A percentile compares a stretch with the other conserved stretches of the same genome.
Evolutionary conservation across 768 basidiomycete genomes (phyloP).

Genomic region (Phanerochaete carnosa): DNA sequence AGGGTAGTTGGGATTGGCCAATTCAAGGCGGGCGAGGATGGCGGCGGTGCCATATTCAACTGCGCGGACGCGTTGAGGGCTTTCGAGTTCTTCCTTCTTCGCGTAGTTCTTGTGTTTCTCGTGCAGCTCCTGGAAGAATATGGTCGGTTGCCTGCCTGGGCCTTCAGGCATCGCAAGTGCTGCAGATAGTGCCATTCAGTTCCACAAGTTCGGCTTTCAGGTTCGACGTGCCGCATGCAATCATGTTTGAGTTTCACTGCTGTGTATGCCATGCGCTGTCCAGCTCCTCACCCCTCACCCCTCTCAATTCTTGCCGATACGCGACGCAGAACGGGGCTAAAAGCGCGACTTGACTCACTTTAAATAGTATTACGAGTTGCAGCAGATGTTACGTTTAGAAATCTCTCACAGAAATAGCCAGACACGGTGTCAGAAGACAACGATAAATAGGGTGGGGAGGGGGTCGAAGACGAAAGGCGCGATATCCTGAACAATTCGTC

Average conservation of each 20-base stretch:
- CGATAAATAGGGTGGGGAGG: neutral
- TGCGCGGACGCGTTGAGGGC: constrained; percentile 84
- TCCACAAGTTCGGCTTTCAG: too few species aligned
- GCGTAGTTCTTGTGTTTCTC: constrained; percentile 63
- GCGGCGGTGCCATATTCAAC: constrained; percentile 80
- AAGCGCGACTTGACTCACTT: neutral
- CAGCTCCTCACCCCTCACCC: too few species aligned
- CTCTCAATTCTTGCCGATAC: too few species aligned
- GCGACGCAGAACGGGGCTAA: too few species aligned
- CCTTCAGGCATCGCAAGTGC: neutral
- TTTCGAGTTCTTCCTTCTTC: constrained; percentile 73
- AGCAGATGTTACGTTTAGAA: neutral
- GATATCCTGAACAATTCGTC: too few species aligned
- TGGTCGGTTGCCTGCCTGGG: neutral
- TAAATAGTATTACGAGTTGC: neutral
- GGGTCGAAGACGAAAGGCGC: neutral
- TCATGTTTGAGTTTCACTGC: too few species aligned
- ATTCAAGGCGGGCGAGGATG: constrained; percentile 70
- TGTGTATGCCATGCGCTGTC: too few species aligned
- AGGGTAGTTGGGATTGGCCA: neutral
- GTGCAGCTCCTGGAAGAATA: constrained; percentile 69
- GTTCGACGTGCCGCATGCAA: neutral
- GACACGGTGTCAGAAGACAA: neutral
- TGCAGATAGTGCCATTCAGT: neutral
- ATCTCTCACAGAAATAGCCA: neutral